Base-by-base conservation (phyloP, 1,284 basidiomycete genomes). In the Puccinia polysora region DNA sequence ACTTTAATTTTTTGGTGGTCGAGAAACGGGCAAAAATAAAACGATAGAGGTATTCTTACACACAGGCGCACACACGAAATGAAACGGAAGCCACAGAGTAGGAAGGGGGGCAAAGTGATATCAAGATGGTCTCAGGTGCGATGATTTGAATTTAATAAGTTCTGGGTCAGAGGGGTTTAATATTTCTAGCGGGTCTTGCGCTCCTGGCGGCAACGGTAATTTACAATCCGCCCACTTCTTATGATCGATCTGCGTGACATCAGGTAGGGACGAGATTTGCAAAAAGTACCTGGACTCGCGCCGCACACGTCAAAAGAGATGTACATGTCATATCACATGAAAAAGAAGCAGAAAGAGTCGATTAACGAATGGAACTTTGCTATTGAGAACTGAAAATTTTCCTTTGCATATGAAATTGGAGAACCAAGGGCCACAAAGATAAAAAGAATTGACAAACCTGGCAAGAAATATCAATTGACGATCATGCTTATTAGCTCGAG, bases 401-500 rank as follows among this genome's bases (percentile, higher is more conserved):
- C n/a, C 12, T 45, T 10, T 10, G n/a, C n/a, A 45, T 45, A 45
- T 45, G n/a, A 10, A 45, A 10, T 10, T 45, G n/a, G 10, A n/a
- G 10, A 45, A 45, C 43, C 43, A 10, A n/a, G 43, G n/a, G 10
- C 12, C 10, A n/a, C n/a, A 45, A n/a, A 45, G 12, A 45, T 10
- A n/a, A 10, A n/a, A 45, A 45, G n/a, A n/a, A n/a, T n/a, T 18
- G 15, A 50, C 55, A 6, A n/a, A 71, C 68, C 68, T 63, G 7
- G 68, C 56, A 14, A 71, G 49, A 36, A 71, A 71, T 30, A 71
- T 38, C 18, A 71, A 40, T 40, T 71, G 68, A 10, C 68, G 58
- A 40, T 71, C 68, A n/a, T 71, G 58, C 38, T 71, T 71, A 28
- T 71, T 71, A n/a, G 34, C 68, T 18, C 58, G 47, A 7, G 88